Evolutionary conservation across 2,329 filamentous ascomycete species (phyloP).

Genomic region (Aureobasidium lini): DNA sequence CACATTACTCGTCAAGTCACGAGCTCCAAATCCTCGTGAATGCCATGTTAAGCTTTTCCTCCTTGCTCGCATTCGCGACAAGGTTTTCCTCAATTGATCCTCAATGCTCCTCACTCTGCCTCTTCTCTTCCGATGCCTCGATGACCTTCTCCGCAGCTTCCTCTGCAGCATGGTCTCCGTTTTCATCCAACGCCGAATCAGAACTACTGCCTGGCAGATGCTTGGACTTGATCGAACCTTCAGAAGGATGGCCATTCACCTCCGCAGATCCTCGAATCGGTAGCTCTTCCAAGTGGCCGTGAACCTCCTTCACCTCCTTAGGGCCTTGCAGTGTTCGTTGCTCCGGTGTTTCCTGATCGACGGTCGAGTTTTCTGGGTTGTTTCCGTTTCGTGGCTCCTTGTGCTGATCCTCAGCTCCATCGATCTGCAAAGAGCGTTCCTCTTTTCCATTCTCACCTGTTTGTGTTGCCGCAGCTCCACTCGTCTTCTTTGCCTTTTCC

Average conservation of each 20-base stretch:
- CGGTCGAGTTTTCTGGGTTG: conserved; percentile 3
- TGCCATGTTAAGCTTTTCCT: neutral
- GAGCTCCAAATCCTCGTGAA: neutral
- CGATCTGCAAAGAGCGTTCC: neutral
- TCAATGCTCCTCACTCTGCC: neutral
- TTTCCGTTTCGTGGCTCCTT: conserved; percentile 1
- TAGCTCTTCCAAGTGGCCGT: neutral
- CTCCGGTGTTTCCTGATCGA: neutral
- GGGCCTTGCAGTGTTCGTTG: neutral
- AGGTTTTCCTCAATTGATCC: neutral
- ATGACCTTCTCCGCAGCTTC: neutral
- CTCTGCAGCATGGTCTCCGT: neutral
- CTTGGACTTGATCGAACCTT: neutral
- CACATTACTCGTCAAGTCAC: neutral
- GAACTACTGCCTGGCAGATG: neutral
- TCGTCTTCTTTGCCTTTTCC: conserved; percentile 21
- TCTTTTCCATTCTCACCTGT: neutral
- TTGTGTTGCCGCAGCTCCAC: neutral
- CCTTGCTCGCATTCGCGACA: neutral
- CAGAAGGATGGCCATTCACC: neutral
- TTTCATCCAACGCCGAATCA: neutral
- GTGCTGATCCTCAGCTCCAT: neutral
- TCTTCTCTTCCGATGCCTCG: neutral
- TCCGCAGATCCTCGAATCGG: neutral
- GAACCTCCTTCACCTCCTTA: neutral